Evolutionary conservation across 2,329 filamentous ascomycete genomes (phyloP), one percentile per base, ranked within the genome.

Genomic region (Phoma sp.): DNA sequence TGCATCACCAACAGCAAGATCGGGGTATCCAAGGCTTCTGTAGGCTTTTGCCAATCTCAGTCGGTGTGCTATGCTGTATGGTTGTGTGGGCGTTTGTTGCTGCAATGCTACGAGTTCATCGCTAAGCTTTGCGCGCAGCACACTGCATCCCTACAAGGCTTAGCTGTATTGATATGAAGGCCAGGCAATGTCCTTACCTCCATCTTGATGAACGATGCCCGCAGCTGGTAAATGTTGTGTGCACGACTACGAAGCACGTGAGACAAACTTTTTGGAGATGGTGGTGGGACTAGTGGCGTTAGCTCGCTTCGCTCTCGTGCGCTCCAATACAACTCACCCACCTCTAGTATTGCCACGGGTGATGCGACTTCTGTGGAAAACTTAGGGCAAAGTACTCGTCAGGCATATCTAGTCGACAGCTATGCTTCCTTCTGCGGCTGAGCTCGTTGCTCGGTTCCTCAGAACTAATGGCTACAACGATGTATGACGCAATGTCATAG

Each of bases 1-100:
- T 5, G 92, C 91, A 79, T 97, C 93, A 31, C 92, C 91, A 10
- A 89, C 88, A 5, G 92, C 92, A 35, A 99, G 84, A 74, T 99
- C 95, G 0, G 92, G 91, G 74, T 96, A 98, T 33, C 87, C 91
- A 41, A 97, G 82, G 40, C 86, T 80, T 15, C 87, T 84, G 74
- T 97, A 87, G 37, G 89, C 80, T 31, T 84, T 78, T 22, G 91
- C 91, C 29, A 93, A 85, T 60, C 88, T 83, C 7, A 88, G 78
- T 21, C 75, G 71, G 43, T 70, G 65, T 21, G 57, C 27, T 40
- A 77, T 72, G 57, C 74, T 78, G 58, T 78, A 78, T 8, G 76
- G 75, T 6, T 65, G 58, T 17, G 64, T 52, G 17, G 51, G 33
- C 17, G 68, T 67, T 45, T 43, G 27, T 19, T 65, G 44, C 56